Evolutionary conservation across 2,329 filamentous ascomycete genomes (phyloP), one percentile per base, ranked within the genome.

Genomic region (Sclerotinia borealis): DNA sequence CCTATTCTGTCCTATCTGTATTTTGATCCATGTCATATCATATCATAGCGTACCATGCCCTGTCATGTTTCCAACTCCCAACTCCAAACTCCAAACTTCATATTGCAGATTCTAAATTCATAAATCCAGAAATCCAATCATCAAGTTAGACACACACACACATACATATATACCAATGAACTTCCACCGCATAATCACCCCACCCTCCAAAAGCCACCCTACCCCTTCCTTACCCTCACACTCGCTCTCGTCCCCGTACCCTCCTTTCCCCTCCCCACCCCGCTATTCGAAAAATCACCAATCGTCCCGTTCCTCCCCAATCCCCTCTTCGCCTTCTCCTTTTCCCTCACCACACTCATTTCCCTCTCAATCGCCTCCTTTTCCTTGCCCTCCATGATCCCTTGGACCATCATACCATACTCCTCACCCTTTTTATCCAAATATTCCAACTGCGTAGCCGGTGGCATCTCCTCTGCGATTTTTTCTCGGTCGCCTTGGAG

Each of bases 371-470:
- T 31, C 41, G 48, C 48, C 29, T 67, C 64, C 61, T 67, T 58
- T 59, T 65, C 71, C 55, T 73, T 70, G 1, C 73, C 73, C 34
- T 64, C 67, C 71, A 75, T 72, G 43, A 69, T 69, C 17, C 73
- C 73, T 65, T 71, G 68, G 2, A 73, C 67, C 19, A 66, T 62
- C 48, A 72, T 67, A 31, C 68, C 66, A 27, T 70, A 68, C 31
- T 70, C 70, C 9, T 68, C 68, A 31, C 70, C 70, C 27, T 73
- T 73, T 4, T 68, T 66, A 65, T 75, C 73, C n/a, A 71, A 66
- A 45, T 74, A 75, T 37, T 69, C 67, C 27, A 75, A 22, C 51
- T 75, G 73, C 15, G 72, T 75, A 27, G 51, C 11, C 9, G 59
- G 47, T 2, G 59, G 59, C 1, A 34, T 31, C 11, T 45, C 50